Base-by-base conservation (phyloP, 768 basidiomycete species). In the Boletus insuetus region DNA sequence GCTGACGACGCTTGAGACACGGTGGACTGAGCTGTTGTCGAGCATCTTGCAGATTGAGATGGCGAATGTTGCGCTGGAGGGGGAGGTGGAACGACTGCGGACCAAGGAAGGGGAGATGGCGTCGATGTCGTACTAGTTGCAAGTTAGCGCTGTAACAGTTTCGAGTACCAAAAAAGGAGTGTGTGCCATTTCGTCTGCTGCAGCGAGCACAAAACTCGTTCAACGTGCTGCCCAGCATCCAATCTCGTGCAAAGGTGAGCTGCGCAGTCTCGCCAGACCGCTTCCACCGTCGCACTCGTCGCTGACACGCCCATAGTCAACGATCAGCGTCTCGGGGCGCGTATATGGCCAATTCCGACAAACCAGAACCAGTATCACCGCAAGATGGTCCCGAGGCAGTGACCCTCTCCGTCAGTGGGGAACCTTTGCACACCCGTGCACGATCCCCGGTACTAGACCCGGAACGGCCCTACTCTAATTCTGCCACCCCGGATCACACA, bases 1-100 rank as follows among this genome's bases (percentile, higher is more conserved):
- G 63, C 75, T 98, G 55, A 89, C 84, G 29, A 75, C 83, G 10
- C 74, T 97, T 55, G 94, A 98, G 73, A 88, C 83, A 37, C 81
- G 86, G 58, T 98, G 95, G 95, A 95, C 92, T 20, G 91, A 94
- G 72, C 77, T 98, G 45, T 86, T 98, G 53, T 94, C 92, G 51
- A 88, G 74, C 49, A 89, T 95, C 43, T 74, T 98, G 55, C 95
- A 98, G 73, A 89, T 97, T 60, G 95, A 97, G 78, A 86, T 98
- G 84, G 96, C 94, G 17, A 95, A 94, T 68, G 80, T 86, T 40
- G 92, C 93, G 26, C 71, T 97, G 69, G 93, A 94, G 62, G 85
- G 77, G 6, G 93, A 97, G 65, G 78, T 97, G 46, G 82, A 79
- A 44, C 73, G 78, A 38, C 71, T 91, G 49, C 77, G 79, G 61